Base-by-base conservation (phyloP, 2,329 filamentous ascomycete genomes). In the Fusarium sp. region DNA sequence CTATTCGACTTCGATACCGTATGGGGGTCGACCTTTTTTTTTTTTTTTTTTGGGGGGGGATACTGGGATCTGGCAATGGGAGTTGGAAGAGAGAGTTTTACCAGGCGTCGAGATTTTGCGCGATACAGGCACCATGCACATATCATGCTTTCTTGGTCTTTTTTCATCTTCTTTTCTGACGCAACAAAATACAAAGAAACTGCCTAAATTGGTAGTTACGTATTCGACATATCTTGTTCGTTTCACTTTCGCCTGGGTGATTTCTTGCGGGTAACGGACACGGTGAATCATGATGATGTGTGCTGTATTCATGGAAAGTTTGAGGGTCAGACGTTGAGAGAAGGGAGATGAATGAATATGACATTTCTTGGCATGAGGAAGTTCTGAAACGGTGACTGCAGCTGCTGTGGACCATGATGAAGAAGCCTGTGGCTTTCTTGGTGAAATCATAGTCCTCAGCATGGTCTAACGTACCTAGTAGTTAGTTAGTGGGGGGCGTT, bases 71-170 rank as follows among this genome's bases (percentile, higher is more conserved):
- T 75, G 73, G 75, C 64, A 75, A 73, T 68, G 64, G 78, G 78
- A 79, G 78, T 79, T 79, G 75, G 75, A 75, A 78, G 77, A 79
- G 67, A 75, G 64, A 74, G 57, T 72, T 71, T 70, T 63, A 71
- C 65, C 50, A 60, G 76, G 78, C 78, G 78, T 77, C 74, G 68
- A 73, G 60, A 68, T 65, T 67, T 67, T 58, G 63, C 61, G 67
- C 65, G 69, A 68, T 65, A 63, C 62, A 58, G 62, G 62, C 68
- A 78, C 64, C 30, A 64, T 50, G 69, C 70, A 73, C 68, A 68
- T 65, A 63, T 62, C 65, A 68, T 69, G 51, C 41, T 66, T 72
- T 74, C 61, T 58, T 67, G 54, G 44, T 68, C 59, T 64, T 71
- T 53, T 56, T 59, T 64, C 55, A 61, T 66, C 60, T 72, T 64